Percentiles rank a stretch among this genome's conserved stretches.
Evolutionary conservation across 345 rosid species (phyloP).

Genomic region (Physaria fendleri): DNA sequence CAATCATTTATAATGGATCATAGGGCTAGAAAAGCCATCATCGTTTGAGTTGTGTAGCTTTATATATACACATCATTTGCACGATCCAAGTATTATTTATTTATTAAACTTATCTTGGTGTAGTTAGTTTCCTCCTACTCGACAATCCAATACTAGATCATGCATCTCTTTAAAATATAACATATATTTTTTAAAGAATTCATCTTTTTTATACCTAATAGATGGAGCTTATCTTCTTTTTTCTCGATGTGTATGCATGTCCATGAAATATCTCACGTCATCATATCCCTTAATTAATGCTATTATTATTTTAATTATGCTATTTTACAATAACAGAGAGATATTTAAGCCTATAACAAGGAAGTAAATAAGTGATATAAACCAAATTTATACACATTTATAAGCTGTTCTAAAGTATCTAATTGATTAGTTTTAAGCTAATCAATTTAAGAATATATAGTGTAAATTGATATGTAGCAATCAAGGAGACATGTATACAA

Average conservation of each 20-base stretch:
- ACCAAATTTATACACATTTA: too few species aligned
- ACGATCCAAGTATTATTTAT: slow-evolving; percentile 4
- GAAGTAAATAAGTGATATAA: not conserved
- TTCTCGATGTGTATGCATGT: not conserved
- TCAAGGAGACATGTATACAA: slow-evolving; percentile 25
- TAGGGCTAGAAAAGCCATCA: slow-evolving; percentile 20
- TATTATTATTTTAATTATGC: too few species aligned
- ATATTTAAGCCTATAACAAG: too few species aligned
- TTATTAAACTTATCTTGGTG: slow-evolving; percentile 28
- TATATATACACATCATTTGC: slow-evolving; percentile 27
- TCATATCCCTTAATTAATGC: not conserved
- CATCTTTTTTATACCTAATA: slow-evolving; percentile 26
- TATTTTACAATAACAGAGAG: too few species aligned
- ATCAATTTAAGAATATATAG: not conserved
- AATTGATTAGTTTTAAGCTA: slow-evolving; percentile 13
- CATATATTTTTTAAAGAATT: not conserved
- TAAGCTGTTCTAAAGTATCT: not conserved
- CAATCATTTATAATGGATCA: slow-evolving; percentile 10
- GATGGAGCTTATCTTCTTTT: slow-evolving; percentile 16
- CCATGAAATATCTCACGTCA: slow-evolving; percentile 14
- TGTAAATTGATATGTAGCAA: slow-evolving; percentile 18
- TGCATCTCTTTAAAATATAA: not conserved
- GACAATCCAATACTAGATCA: slow-evolving; percentile 32
- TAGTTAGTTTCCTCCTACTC: slow-evolving; percentile 32
- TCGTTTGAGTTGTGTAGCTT: slow-evolving; percentile 10